phyloP scores from a whole-genome alignment of 768 basidiomycete genomes.

The Lactifluus volemus region DNA sequence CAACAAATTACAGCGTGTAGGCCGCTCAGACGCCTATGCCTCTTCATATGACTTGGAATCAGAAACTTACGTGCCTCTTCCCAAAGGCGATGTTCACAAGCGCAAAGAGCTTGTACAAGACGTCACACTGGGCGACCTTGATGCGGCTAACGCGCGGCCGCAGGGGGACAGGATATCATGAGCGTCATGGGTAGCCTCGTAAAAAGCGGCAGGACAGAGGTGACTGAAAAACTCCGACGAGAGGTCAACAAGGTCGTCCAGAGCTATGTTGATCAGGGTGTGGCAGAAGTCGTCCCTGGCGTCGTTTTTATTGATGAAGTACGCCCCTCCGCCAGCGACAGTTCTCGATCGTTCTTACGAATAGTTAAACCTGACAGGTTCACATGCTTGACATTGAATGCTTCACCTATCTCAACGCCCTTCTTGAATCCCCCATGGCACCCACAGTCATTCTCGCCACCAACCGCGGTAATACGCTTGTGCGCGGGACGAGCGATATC shows the following conservation, averaged over 20 bases:
- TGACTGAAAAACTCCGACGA: conserved; percentile 89
- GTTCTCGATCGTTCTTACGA: background rate
- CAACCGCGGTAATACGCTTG: conserved; percentile 86
- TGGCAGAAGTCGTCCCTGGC: conserved; percentile 95
- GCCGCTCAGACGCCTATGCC: conserved; percentile 94
- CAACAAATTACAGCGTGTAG: conserved; percentile 62
- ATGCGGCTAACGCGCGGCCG: conserved; percentile 93
- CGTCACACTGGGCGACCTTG: conserved; percentile 89
- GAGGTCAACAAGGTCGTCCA: conserved; percentile 99
- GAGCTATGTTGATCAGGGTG: conserved; percentile 95
- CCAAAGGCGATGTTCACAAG: conserved; percentile 95
- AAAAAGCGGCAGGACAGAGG: conserved; percentile 88
- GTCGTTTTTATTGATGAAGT: conserved; percentile 99
- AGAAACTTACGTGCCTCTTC: conserved; percentile 95
- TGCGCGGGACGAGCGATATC: conserved; percentile 90
- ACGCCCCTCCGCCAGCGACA: conserved; percentile 20
- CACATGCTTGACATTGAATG: conserved; percentile 99
- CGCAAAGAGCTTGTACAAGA: conserved; percentile 93
- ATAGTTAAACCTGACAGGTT: conserved; percentile 43
- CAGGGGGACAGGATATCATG: conserved; percentile 99
- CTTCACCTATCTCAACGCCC: conserved; percentile 95
- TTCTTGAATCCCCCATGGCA: conserved; percentile 93
- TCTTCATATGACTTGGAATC: conserved; percentile 97
- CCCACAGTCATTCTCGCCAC: conserved; percentile 97
- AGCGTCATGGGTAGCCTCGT: conserved; percentile 90